These are phyloP conservation scores for Aspergillus pseudoviridinutans DNA, from an alignment of 2,329 filamentous ascomycete genomes.

Conservation along the genomic window DNA sequence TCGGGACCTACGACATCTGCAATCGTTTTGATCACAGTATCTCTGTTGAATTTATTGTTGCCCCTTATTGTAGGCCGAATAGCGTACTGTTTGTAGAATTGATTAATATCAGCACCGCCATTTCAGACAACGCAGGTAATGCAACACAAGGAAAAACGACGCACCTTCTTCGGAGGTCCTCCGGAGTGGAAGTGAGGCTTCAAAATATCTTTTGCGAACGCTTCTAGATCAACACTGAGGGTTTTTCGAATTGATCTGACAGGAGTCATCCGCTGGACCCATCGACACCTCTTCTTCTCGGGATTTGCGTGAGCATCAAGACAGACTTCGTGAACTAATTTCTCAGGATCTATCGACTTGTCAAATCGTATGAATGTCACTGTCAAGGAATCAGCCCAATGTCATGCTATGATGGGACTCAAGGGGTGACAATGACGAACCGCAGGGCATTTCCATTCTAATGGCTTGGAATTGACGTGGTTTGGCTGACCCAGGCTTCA, in stretches of 20 bases:
- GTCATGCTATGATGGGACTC: conserved; percentile 12
- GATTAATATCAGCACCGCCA: neutral
- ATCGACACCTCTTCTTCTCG: conserved; percentile 53
- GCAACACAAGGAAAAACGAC: conserved; percentile 12
- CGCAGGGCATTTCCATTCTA: conserved; percentile 50
- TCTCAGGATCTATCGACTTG: conserved; percentile 56
- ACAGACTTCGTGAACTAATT: conserved; percentile 57
- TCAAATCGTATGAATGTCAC: conserved; percentile 58
- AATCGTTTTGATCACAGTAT: conserved; percentile 57
- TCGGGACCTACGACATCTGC: conserved; percentile 54
- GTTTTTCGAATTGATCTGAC: conserved; percentile 57
- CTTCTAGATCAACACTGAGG: conserved; percentile 53
- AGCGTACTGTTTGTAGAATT: conserved; percentile 49
- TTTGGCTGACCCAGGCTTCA: conserved; percentile 46
- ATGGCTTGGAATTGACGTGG: conserved; percentile 50
- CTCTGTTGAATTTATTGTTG: conserved; percentile 54
- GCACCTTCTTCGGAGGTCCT: conserved; percentile 50
- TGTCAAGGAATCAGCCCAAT: conserved; percentile 26
- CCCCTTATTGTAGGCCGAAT: conserved; percentile 60
- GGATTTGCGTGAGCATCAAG: conserved; percentile 50
- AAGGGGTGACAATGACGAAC: conserved; percentile 22
- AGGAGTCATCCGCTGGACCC: conserved; percentile 58
- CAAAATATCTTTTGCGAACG: conserved; percentile 54
- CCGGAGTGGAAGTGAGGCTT: conserved; percentile 57
- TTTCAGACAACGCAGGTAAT: no score